A percentile compares a stretch with the other conserved stretches of the same genome.
phyloP scores from a whole-genome alignment of 2,329 filamentous ascomycete species.

The Phialophora expanda region DNA sequence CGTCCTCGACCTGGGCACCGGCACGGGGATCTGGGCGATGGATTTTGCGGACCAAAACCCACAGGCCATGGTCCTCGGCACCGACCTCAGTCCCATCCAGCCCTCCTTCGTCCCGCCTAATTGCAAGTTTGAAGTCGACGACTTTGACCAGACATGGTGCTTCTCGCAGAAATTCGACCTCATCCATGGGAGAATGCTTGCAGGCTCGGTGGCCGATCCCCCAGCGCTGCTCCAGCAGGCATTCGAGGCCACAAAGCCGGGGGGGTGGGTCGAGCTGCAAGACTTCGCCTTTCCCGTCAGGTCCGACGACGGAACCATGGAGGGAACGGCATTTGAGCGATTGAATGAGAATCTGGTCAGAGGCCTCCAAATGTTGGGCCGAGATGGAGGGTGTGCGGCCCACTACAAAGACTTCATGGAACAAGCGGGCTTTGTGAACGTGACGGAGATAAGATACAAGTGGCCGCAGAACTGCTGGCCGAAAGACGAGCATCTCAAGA shows the following conservation, averaged over 20 bases:
- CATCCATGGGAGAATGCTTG: slow-evolving; percentile 63
- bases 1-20: slow-evolving; percentile 41
- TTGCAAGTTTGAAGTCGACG: slow-evolving; percentile 62
- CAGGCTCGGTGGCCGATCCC: slow-evolving; percentile 64
- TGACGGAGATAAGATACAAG: slow-evolving; percentile 42
- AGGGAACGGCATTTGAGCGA: slow-evolving; percentile 41
- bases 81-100: slow-evolving; percentile 41
- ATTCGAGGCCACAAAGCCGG: slow-evolving; percentile 43
- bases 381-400: slow-evolving; percentile 41
- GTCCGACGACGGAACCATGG: slow-evolving; percentile 43
- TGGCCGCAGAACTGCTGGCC: slow-evolving; percentile 43
- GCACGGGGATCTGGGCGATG: slow-evolving; percentile 32
- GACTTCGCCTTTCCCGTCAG: slow-evolving; percentile 24
- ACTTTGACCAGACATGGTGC: slow-evolving; percentile 63
- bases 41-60: slow-evolving; percentile 45
- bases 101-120: slow-evolving; percentile 58
- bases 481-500: slow-evolving; percentile 39
- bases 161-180: slow-evolving; percentile 64
- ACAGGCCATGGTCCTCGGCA: slow-evolving; percentile 33
- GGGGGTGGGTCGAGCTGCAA: slow-evolving; percentile 50
- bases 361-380: slow-evolving; percentile 31
- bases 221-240: slow-evolving; percentile 39
- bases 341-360: background rate
- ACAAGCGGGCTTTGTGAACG: slow-evolving; percentile 42
- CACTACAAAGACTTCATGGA: slow-evolving; percentile 41